These are phyloP conservation scores for Ustilago shanxiensis DNA, from an alignment of 1,284 basidiomycete species.

Conservation along the genomic window DNA sequence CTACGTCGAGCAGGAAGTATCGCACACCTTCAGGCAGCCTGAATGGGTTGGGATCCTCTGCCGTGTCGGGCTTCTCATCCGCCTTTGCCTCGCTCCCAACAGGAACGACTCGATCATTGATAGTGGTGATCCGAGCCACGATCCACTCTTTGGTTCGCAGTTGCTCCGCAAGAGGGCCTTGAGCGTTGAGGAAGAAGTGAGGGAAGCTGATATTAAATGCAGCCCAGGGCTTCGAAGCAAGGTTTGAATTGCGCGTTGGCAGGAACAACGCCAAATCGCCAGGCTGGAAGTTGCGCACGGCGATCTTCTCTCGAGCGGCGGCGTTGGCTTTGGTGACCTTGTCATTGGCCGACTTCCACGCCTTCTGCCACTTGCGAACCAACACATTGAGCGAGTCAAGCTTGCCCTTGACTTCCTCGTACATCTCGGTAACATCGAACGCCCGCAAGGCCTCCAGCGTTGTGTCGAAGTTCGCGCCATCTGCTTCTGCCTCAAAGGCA, in stretches of 20 bases:
- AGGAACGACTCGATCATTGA: constrained; percentile 80
- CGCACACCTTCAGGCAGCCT: constrained; percentile 88
- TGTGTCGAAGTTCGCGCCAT: constrained; percentile 38
- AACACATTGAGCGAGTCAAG: constrained; percentile 75
- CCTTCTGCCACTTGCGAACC: constrained; percentile 96
- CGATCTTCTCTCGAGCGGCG: constrained; percentile 72
- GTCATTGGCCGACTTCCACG: constrained; percentile 79
- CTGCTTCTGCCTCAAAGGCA: constrained; percentile 50
- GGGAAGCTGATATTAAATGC: constrained; percentile 80
- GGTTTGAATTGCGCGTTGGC: constrained; percentile 89
- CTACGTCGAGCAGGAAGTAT: constrained; percentile 92
- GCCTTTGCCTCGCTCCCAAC: constrained; percentile 12
- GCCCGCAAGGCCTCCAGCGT: constrained; percentile 75
- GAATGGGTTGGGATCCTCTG: constrained; percentile 65
- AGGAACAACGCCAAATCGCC: constrained; percentile 91
- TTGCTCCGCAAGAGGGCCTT: constrained; percentile 79
- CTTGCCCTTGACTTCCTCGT: constrained; percentile 84
- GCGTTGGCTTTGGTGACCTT: constrained; percentile 76
- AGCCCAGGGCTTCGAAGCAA: constrained; percentile 56
- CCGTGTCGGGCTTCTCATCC: constrained; percentile 8
- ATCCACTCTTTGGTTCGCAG: constrained; percentile 80
- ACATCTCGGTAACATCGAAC: constrained; percentile 79
- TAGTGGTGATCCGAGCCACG: constrained; percentile 88
- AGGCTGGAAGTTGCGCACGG: constrained; percentile 60
- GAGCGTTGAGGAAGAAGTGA: constrained; percentile 93